Evolutionary conservation across 768 basidiomycete genomes (phyloP), one percentile per base, ranked within the genome.

Genomic region (Pleurotus pulmonarius): DNA sequence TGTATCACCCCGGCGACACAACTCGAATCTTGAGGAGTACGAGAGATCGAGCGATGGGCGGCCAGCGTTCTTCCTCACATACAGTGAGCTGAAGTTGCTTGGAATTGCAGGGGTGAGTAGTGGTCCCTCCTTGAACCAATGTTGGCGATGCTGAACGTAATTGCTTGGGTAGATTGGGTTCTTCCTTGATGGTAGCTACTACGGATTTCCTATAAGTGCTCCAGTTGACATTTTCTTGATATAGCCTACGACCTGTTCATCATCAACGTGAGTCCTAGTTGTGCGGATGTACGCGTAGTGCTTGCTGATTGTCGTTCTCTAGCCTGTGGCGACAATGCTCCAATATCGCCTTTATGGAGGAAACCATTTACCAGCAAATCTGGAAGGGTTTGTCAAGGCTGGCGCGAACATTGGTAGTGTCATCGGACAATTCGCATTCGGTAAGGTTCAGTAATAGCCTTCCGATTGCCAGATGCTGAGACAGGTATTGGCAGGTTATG

Each of bases 401-500:
- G 70, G 76, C 3, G 86, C 87, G 2, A 88, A 88, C 67, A 88
- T 89, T 44, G 87, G 86, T 1, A 83, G 82, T 59, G 86, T 89
- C 60, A 81, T 88, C 52, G 87, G 84, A 48, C 86, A 87, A 70
- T 82, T 87, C 60, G 63, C 63, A 1, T 87, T 87, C 57, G 86
- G 85, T 81, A 63, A 29, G 62, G 46, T 9, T 8, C 9, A 24
- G 44, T 40, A n/a, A 39, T 26, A 8, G 22, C n/a, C 24, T 46
- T 41, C 46, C 3, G 2, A 25, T 25, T 7, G 46, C 3, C 7
- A 47, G 12, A 16, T 18, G n/a, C 5, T 47, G 37, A 39, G 3
- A 4, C 38, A 4, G 5, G 38, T 48, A 9, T 8, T 45, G 25
- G 55, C 29, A 84, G 84, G 86, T 13, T 87, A 86, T 59, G 70